Percentiles rank a stretch among this genome's conserved stretches.
phyloP scores from a whole-genome alignment of 345 rosid species.

The Anastatica hierochuntica region DNA sequence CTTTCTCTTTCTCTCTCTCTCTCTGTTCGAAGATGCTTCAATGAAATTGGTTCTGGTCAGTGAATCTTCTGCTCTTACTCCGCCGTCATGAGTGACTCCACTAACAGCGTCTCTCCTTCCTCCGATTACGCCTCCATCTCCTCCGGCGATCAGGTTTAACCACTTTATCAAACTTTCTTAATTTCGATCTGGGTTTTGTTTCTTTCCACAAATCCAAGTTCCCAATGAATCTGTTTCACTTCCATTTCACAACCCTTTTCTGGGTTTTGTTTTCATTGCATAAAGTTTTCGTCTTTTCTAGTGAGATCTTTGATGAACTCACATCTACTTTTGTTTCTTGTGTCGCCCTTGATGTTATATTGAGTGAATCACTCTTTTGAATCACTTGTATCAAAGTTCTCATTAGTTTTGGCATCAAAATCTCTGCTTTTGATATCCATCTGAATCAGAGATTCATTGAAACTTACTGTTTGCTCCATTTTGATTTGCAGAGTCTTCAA shows the following conservation, averaged over 20 bases:
- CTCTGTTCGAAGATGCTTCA: constrained; percentile 17
- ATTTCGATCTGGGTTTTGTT: neutral
- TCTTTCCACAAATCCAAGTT: neutral
- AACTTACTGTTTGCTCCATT: neutral
- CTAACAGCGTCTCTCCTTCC: constrained; percentile 43
- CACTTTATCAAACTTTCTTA: neutral
- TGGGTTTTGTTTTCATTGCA: constrained; percentile 13
- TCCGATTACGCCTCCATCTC: constrained; percentile 52
- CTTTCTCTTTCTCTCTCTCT: neutral
- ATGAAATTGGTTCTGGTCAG: constrained; percentile 11
- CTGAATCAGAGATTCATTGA: neutral
- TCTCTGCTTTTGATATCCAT: neutral
- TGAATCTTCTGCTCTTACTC: constrained; percentile 4
- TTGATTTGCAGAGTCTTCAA: constrained; percentile 40
- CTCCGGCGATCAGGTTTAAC: constrained; percentile 55
- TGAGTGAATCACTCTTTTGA: no score
- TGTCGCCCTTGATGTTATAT: no score
- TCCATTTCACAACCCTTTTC: neutral
- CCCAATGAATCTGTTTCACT: neutral
- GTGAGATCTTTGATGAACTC: constrained; percentile 10
- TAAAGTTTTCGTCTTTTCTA: neutral
- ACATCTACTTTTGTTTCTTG: neutral
- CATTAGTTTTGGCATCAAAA: no score
- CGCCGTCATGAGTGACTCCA: constrained; percentile 66
- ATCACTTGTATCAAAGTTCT: no score